phyloP scores from a whole-genome alignment of 1,284 basidiomycete species.

The Ceratobasidium papillatum region DNA sequence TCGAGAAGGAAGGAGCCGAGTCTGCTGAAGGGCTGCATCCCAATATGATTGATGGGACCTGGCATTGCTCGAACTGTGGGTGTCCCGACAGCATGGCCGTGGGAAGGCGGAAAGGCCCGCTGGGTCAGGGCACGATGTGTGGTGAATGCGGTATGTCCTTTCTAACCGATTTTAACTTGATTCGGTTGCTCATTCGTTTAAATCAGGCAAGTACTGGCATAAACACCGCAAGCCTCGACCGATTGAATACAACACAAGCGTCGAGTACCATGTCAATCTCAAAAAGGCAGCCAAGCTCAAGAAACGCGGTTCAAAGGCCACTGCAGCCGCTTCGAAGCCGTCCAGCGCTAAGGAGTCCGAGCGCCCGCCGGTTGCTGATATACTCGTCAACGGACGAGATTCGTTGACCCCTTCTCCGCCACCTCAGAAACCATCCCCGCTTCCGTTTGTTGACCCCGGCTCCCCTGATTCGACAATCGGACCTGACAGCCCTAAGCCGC shows the following conservation, averaged over 20 bases:
- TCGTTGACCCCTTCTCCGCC: constrained; percentile 31
- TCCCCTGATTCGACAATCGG: constrained; percentile 40
- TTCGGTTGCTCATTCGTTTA: constrained; percentile 38
- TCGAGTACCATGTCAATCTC: constrained; percentile 69
- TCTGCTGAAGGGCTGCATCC: constrained; percentile 82
- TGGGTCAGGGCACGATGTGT: constrained; percentile 92
- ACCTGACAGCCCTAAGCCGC: constrained; percentile 60
- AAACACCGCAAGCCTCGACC: constrained; percentile 72
- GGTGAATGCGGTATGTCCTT: constrained; percentile 81
- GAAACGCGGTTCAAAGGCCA: constrained; percentile 42
- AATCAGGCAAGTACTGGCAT: constrained; percentile 84
- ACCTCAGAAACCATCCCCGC: constrained; percentile 36
- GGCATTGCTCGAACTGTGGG: constrained; percentile 93
- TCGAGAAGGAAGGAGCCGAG: constrained; percentile 73
- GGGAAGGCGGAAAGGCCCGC: constrained; percentile 84
- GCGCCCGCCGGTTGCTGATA: constrained; percentile 1
- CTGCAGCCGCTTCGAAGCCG: constrained; percentile 9
- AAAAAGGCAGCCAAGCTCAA: constrained; percentile 62
- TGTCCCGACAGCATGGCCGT: constrained; percentile 86
- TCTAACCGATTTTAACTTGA: constrained; percentile 11
- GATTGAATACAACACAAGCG: constrained; percentile 77
- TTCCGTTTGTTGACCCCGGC: constrained; percentile 35
- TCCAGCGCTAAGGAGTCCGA: constrained; percentile 22
- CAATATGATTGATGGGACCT: constrained; percentile 82
- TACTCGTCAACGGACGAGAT: constrained; percentile 34